Conservation (phyloP, 306 rosid genomes). For the Dryas drummondii region DNA sequence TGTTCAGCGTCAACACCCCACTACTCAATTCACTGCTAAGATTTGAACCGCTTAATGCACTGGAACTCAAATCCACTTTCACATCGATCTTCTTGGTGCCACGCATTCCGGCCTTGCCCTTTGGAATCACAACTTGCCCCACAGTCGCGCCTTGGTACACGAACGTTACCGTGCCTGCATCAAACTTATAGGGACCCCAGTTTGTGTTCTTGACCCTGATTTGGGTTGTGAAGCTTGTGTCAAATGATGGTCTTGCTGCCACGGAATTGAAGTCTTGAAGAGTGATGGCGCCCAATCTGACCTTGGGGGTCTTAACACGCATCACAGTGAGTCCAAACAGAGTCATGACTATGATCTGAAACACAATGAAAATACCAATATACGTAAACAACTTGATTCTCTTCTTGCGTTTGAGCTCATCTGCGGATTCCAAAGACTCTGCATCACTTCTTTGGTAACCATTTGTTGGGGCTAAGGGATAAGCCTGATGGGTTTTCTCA, state of each 20-base stretch:
- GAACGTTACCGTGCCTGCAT: no score
- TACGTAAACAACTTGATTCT: constrained; percentile 19
- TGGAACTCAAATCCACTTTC: no score
- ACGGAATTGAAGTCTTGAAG: not conserved
- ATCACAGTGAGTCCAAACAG: constrained; percentile 21
- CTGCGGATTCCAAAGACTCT: constrained; percentile 10
- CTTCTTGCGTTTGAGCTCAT: constrained; percentile 19
- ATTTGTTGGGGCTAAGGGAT: not conserved
- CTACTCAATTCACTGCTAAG: no score
- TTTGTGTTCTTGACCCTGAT: no score
- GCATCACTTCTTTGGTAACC: constrained; percentile 19
- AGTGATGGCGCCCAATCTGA: constrained; percentile 6
- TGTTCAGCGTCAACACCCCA: constrained; percentile 5
- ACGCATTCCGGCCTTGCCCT: no score
- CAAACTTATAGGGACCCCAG: no score
- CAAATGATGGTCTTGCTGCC: not conserved
- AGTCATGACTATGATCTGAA: constrained; percentile 26
- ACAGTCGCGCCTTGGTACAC: no score
- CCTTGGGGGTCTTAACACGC: constrained; percentile 30
- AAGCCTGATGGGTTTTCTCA: not conserved
- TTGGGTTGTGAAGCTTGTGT: no score
- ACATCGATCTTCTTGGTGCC: no score
- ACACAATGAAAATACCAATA: constrained; percentile 19
- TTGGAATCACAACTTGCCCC: no score
- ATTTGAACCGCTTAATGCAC: no score